Evolutionary conservation across 371 early-diverging fungal genomes (phyloP).

Genomic region (Blastocladiella emersonii): DNA sequence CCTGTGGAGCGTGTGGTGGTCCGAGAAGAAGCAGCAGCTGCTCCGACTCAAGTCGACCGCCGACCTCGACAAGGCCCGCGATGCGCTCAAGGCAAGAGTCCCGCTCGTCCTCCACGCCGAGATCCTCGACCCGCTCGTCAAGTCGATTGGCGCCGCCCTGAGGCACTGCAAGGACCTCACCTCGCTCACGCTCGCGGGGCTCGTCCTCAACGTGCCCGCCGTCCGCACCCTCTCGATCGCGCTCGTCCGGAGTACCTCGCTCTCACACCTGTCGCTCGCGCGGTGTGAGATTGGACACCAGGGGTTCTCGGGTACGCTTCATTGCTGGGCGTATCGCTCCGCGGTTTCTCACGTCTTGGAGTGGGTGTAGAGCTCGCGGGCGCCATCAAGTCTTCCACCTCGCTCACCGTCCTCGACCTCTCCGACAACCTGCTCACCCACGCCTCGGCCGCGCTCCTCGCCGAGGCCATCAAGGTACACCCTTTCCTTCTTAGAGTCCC

Average conservation of each 20-base stretch:
- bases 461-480: neutral
- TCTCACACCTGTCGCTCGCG: neutral
- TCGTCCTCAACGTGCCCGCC: neutral
- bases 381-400: neutral
- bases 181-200: neutral
- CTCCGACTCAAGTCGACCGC: neutral
- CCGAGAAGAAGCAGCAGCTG: neutral
- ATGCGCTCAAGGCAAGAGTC: neutral
- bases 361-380: neutral
- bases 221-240: neutral
- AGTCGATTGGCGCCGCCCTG: neutral
- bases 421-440: conserved; percentile 6
- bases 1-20: conserved; percentile 1
- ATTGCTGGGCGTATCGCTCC: neutral
- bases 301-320: neutral
- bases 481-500: neutral
- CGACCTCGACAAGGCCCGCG: neutral
- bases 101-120: neutral
- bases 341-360: neutral
- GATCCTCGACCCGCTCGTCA: neutral
- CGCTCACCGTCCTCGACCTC: conserved; percentile 1
- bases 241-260: neutral
- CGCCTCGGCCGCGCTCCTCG: neutral
- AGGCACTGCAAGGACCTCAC: neutral
- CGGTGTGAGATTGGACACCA: conserved; percentile 4